Evolutionary conservation across 2,329 filamentous ascomycete genomes (phyloP), one percentile per base, ranked within the genome.

Genomic region (Ceratocystiopsis minuta): DNA sequence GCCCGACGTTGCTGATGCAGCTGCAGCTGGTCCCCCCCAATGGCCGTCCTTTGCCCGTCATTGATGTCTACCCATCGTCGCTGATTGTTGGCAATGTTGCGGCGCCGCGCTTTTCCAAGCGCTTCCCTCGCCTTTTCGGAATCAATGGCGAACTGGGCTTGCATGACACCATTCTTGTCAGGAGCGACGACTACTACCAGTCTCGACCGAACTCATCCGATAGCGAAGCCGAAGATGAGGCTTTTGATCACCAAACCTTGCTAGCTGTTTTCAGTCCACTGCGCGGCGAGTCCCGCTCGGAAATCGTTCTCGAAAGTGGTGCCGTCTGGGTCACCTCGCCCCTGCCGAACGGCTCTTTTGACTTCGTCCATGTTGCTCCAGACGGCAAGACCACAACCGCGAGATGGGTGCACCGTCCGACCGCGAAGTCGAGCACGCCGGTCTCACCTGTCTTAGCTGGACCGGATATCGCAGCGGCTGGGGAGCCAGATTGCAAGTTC

Each of bases 51-150:
- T 66, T 67, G 40, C 81, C 81, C 1, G 70, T 73, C 4, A 75
- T 83, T 48, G 81, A 88, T 50, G 72, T 84, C n/a, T 68, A 85
- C 36, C 79, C 80, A 0, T 74, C 77, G 2, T 72, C 70, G n/a
- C 62, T 70, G 14, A 62, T 79, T 35, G 60, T 68, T 37, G 59
- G 69, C 45, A 60, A 67, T 41, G 64, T 67, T 48, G 74, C 73
- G 44, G 66, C 75, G 17, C 69, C 75, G 6, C 65, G 67, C 16
- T 58, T 81, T 18, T 63, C 68, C 3, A 71, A 73, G 52, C 67
- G 67, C 7, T 78, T 78, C 47, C 74, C 78, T 1, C 68, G 71
- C 7, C 65, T 81, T 39, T 78, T 81, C 51, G 66, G 69, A 41
- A 68, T 69, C 17, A 75, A 74, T 51, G 71, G 73, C 37, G 48